Conservation (phyloP, 768 basidiomycete species). For the Zangia roseola region DNA sequence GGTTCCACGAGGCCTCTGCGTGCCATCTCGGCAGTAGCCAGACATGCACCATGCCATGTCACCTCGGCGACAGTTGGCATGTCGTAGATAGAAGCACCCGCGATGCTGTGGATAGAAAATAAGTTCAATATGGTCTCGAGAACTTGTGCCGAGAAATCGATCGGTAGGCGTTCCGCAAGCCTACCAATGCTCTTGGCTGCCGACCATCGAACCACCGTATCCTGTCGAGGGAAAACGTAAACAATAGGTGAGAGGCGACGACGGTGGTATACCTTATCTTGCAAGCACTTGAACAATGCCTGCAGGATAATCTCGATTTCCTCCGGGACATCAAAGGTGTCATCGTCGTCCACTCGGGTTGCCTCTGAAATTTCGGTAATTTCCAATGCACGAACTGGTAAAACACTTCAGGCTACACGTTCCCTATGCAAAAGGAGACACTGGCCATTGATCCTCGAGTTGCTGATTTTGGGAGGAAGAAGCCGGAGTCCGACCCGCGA, state of each 20-base stretch:
- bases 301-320: conserved; percentile 75
- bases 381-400: conserved; percentile 26
- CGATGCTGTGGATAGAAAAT: conserved; percentile 74
- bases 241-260: not conserved
- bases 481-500: conserved; percentile 63
- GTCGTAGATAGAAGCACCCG: conserved; percentile 63
- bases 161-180: conserved; percentile 76
- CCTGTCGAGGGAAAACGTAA: conserved; percentile 46
- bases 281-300: conserved; percentile 66
- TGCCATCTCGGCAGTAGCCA: conserved; percentile 91
- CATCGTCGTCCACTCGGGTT: conserved; percentile 21
- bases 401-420: conserved; percentile 22
- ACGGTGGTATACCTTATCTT: conserved; percentile 68
- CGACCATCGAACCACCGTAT: conserved; percentile 93
- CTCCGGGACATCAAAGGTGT: conserved; percentile 69
- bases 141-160: conserved; percentile 76
- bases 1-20: conserved; percentile 70
- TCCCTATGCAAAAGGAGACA: conserved; percentile 20
- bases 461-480: conserved; percentile 47
- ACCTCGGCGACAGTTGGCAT: conserved; percentile 76
- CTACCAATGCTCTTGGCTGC: conserved; percentile 90
- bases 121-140: conserved; percentile 72
- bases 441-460: conserved; percentile 43
- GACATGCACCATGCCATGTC: conserved; percentile 93
- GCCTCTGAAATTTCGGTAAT: conserved; percentile 7